These are phyloP conservation scores for Xylaria hypoxylon DNA, from an alignment of 2,329 filamentous ascomycete genomes.

Conservation along the genomic window DNA sequence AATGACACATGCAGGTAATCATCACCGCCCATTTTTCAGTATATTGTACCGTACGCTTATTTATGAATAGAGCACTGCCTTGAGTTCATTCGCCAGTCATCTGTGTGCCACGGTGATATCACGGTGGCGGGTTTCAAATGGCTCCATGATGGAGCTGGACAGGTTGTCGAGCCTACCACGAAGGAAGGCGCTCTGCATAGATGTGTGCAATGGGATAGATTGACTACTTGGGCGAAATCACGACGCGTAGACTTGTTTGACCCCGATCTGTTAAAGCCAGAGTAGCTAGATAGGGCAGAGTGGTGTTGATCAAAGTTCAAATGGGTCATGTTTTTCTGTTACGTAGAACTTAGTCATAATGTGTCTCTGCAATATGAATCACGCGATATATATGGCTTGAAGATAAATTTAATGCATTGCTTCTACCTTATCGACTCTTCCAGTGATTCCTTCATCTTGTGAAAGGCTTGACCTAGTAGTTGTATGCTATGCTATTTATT, in stretches of 20 bases:
- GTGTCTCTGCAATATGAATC: too few relatives aligned
- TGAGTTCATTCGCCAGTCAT: conserved; percentile 15
- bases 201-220: conserved; percentile 2
- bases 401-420: too few relatives aligned
- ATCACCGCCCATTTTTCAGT: too few relatives aligned
- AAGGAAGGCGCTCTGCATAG: background rate
- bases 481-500: too few relatives aligned
- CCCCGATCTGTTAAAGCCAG: background rate
- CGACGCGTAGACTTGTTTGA: background rate
- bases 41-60: too few relatives aligned
- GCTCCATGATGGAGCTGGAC: background rate
- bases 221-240: conserved; percentile 5
- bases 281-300: background rate
- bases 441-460: too few relatives aligned
- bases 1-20: conserved; percentile 15
- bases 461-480: too few relatives aligned
- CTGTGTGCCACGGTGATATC: conserved; percentile 28
- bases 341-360: too few relatives aligned
- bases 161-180: background rate
- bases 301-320: too few relatives aligned
- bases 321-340: too few relatives aligned
- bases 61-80: conserved; percentile 36
- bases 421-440: too few relatives aligned
- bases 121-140: conserved; percentile 2
- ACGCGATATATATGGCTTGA: too few relatives aligned